Conservation (phyloP, 257 asterid genomes). For the Osmanthus fragrans region DNA sequence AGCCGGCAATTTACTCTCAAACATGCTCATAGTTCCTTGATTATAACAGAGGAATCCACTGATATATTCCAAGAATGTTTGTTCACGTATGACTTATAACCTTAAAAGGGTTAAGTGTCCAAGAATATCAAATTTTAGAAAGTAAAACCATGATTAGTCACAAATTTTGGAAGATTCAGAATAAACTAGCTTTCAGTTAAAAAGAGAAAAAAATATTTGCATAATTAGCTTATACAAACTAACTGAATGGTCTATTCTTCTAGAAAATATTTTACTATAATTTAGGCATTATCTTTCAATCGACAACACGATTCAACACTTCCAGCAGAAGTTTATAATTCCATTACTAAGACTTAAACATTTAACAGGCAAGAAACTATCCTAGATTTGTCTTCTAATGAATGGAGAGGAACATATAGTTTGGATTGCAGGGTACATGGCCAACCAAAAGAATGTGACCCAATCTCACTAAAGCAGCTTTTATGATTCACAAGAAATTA, state of each 20-base stretch:
- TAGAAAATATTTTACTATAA: background rate
- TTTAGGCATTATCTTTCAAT: background rate
- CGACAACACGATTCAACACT: background rate
- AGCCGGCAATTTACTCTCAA: too few species aligned
- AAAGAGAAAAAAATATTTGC: background rate
- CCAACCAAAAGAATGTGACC: background rate
- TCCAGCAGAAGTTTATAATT: background rate
- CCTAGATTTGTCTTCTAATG: background rate
- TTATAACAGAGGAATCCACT: background rate
- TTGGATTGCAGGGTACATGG: background rate
- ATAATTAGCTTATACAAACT: background rate
- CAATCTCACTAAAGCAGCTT: background rate
- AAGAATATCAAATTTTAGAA: background rate
- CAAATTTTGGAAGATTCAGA: background rate
- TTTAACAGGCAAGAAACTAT: background rate
- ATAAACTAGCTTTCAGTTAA: background rate
- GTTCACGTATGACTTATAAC: background rate
- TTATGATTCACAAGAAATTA: background rate
- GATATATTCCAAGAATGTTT: background rate
- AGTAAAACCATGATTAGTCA: background rate
- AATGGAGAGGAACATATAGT: background rate
- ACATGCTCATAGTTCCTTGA: too few species aligned
- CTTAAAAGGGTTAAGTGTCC: background rate
- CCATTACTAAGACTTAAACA: background rate
- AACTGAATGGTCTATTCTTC: background rate